Percentiles rank a stretch among this genome's conserved stretches.
Evolutionary conservation across 108 stramenopile genomes (phyloP).

Genomic region (Cyclotella kingstonii): DNA sequence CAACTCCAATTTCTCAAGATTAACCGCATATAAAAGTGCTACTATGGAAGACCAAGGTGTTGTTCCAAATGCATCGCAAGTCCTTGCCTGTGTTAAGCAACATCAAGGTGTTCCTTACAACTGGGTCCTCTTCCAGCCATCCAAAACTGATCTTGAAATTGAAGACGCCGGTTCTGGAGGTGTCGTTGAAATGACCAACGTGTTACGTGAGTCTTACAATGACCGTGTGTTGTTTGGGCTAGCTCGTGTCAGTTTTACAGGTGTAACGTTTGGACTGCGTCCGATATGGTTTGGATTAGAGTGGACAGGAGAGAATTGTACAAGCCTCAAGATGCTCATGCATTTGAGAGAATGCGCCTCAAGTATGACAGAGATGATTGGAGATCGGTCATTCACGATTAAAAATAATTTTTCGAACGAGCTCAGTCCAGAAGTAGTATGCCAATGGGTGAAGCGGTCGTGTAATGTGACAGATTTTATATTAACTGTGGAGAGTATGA

Average conservation of each 20-base stretch:
- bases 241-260: slow-evolving; percentile 20
- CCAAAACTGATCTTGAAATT: slow-evolving; percentile 12
- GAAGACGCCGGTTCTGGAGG: slow-evolving; percentile 34
- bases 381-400: slow-evolving; percentile 25
- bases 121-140: slow-evolving; percentile 27
- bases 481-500: slow-evolving; percentile 13
- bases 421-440: slow-evolving; percentile 18
- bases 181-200: slow-evolving; percentile 23
- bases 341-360: slow-evolving; percentile 5
- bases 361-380: slow-evolving; percentile 19
- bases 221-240: slow-evolving; percentile 27
- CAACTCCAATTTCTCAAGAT: slow-evolving; percentile 6
- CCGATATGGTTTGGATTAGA: slow-evolving; percentile 27
- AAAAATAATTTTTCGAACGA: slow-evolving; percentile 16
- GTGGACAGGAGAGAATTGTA: slow-evolving; percentile 24
- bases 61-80: slow-evolving; percentile 12
- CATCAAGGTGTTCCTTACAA: slow-evolving; percentile 23
- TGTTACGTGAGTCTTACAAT: slow-evolving; percentile 16
- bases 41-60: slow-evolving; percentile 12
- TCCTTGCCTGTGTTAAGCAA: slow-evolving; percentile 15
- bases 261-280: slow-evolving; percentile 13
- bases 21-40: slow-evolving; percentile 30
- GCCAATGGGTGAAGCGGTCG: slow-evolving; percentile 21
- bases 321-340: slow-evolving; percentile 17
- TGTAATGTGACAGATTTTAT: slow-evolving; percentile 20